Evolutionary conservation across 1,284 basidiomycete genomes (phyloP), one percentile per base, ranked within the genome.

Genomic region (Cryptococcus sp.): DNA sequence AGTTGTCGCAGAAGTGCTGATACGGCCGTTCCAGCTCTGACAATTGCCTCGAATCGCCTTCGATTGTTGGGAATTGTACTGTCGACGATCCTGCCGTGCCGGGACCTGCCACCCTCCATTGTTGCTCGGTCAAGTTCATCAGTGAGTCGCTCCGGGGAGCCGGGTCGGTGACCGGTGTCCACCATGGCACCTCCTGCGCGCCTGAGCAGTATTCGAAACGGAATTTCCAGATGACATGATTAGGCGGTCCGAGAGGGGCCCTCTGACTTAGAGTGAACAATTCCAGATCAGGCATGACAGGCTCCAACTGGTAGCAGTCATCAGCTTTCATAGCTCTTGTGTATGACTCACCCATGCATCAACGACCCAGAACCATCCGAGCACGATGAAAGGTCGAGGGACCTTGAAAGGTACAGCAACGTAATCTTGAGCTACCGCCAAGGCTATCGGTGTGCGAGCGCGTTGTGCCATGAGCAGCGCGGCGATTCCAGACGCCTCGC

Each of bases 351-450:
- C 72, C 77, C 77, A 79, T 38, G 76, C 73, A 52, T 75, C 76
- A 0, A 66, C 59, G 23, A 78, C 56, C 74, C 74, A 79, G 62
- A 76, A 78, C 73, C 73, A 79, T n/a, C 77, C 77, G 4, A 79
- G 65, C 1, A 73, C 68, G 38, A 75, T 56, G 20, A 72, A 66
- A 1, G 70, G 61, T n/a, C 68, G 53, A 3, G 71, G 69, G 5
- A 77, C 68, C 27, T 66, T 63, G 60, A 75, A 78, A 16, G 75
- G 75, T 3, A 68, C 62, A 10, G 60, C 54, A 5, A 55, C 20
- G 47, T 71, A 77, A 50, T 77, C 75, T 25, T 75, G 65, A 0
- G 68, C 60, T 0, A 77, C 68, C 2, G 69, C 71, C 1, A 79
- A 17, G 13, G 69, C 73, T 1, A 79, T 60, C 0, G 77, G 76